Evolutionary conservation across 345 rosid species (phyloP), one percentile per base, ranked within the genome.

Genomic region (Angophora floribunda): DNA sequence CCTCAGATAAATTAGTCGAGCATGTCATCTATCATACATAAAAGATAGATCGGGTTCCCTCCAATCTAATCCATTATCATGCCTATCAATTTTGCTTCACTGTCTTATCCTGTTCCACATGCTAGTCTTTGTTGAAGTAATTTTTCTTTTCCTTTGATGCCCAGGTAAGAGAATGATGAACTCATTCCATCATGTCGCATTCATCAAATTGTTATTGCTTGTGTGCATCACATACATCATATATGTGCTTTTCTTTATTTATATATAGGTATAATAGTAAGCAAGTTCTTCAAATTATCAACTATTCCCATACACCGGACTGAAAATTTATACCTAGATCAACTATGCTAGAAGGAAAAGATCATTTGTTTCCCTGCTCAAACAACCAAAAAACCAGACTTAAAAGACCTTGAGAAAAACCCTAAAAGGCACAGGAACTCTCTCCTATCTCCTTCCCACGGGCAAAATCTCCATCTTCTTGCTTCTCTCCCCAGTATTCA

Each of bases 381-480:
- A 87, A 86, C 91, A 88, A 7, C 92, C 90, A 0, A 95, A 93
- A 90, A 93, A 93, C 21, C 92, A 88, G 67, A 86, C 90, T 78
- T 90, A 90, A 57, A 93, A 89, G 85, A 89, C 89, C 13, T 52
- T 90, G 22, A 92, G 95, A 61, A 94, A 93, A 87, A 91, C 96
- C 61, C 93, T 93, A 85, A 94, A 52, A 93, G 94, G 95, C 63
- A 93, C 96, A 26, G 91, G 92, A 19, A 85, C 88, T 86, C 55
- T 95, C n/a, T 85, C 96, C 14, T 92, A 90, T 88, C 95, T 93
- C 53, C 92, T 93, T 22, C 94, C 96, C 1, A 93, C 94, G 3
- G 94, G 96, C 13, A 93, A 97, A 0, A 95, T 93, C 51, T 92
- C 95, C 75, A 87, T 94, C 17, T 94, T 95, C 89, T 96, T 91